Percentiles rank a stretch among this genome's conserved stretches.
Evolutionary conservation across 805 yeast genomes (phyloP).

Genomic region (Sugiyamaella lignohabitans): DNA sequence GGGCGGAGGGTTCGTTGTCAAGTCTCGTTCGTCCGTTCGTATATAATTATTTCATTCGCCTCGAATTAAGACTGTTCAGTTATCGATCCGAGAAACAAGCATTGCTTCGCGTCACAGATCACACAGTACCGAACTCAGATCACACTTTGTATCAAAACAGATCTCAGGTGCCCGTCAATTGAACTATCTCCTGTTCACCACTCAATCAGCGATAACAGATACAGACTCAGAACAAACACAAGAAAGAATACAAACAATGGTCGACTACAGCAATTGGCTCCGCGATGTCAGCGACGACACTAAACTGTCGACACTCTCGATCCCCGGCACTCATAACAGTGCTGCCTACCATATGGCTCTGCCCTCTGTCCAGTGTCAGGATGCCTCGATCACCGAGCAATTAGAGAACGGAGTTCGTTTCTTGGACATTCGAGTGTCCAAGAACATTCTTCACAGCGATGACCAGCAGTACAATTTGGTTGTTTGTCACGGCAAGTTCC

Average conservation of each 20-base stretch:
- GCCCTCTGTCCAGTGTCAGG: constrained; percentile 76
- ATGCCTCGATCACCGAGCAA: constrained; percentile 51
- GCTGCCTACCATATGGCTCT: constrained; percentile 65
- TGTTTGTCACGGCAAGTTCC: constrained; percentile 71
- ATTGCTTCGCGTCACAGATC: no score
- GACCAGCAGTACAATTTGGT: constrained; percentile 33
- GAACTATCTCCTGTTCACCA: no score
- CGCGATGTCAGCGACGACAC: constrained; percentile 46
- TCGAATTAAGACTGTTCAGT: no score
- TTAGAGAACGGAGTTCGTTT: constrained; percentile 70
- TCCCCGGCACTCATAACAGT: constrained; percentile 84
- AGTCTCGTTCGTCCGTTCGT: no score
- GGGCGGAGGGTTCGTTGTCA: no score
- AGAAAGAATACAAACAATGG: constrained; percentile 3
- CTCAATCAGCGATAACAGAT: no score
- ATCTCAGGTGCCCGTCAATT: no score
- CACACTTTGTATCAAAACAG: no score
- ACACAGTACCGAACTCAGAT: no score
- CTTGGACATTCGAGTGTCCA: constrained; percentile 50
- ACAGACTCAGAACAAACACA: no score
- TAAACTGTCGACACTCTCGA: constrained; percentile 46
- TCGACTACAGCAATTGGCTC: constrained; percentile 42
- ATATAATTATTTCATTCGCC: no score
- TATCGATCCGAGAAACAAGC: no score
- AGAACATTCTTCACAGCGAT: not conserved